Percentiles rank a stretch among this genome's conserved stretches.
Evolutionary conservation across 257 asterid genomes (phyloP).

Genomic region (Solanum peruvianum): DNA sequence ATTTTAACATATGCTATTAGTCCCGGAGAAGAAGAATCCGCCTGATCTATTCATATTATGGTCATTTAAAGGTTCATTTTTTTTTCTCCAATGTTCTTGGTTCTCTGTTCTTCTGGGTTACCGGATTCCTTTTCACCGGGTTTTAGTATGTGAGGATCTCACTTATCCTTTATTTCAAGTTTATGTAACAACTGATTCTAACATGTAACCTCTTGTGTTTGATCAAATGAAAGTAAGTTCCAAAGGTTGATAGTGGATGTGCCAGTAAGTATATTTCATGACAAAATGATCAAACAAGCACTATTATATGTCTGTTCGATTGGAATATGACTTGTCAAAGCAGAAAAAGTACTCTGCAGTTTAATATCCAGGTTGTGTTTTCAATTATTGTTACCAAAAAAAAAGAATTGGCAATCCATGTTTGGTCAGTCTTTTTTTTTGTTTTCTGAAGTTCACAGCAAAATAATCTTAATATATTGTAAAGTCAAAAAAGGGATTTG

Average conservation of each 20-base stretch:
- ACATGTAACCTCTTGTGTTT: background rate
- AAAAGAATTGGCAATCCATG: background rate
- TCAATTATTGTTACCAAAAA: background rate
- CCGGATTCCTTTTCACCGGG: conserved; percentile 13
- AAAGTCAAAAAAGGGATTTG: conserved; percentile 18
- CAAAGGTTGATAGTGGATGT: background rate
- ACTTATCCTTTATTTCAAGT: background rate
- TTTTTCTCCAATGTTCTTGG: conserved; percentile 1
- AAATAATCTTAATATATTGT: background rate
- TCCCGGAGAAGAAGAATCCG: conserved; percentile 31
- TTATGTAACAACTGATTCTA: background rate
- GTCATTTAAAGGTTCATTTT: background rate
- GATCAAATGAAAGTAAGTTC: background rate
- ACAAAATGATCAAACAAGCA: background rate
- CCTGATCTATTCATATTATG: background rate
- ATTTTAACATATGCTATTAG: background rate
- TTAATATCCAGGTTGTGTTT: background rate
- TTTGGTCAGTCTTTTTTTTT: background rate
- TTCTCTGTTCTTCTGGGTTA: conserved; percentile 10
- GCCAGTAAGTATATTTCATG: background rate
- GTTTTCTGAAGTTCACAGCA: background rate
- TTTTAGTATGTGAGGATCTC: background rate
- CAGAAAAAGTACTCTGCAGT: background rate
- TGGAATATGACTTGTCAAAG: background rate
- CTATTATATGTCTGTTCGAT: background rate